Evolutionary conservation across 371 early-diverging fungal species (phyloP), one percentile per base, ranked within the genome.

Genomic region (Zopfochytrium polystomum): DNA sequence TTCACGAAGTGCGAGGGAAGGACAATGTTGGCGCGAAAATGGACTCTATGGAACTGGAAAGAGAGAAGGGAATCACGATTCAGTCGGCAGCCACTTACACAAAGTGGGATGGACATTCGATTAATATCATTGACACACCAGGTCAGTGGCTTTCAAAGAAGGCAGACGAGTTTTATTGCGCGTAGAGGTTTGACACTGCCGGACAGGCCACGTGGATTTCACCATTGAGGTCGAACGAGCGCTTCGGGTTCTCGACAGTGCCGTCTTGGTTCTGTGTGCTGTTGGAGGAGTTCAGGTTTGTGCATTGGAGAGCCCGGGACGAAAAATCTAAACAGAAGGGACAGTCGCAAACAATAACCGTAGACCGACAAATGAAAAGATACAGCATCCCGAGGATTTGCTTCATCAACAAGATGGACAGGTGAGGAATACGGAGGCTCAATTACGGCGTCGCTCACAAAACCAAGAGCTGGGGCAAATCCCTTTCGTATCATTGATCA

Each of bases 21-120:
- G 96, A 98, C 76, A 87, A 89, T 72, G 95, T 96, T 25, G 98
- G 98, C 56, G 98, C 98, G 22, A 96, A 91, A 72, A 96, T 98
- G 97, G 98, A 98, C 77, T 95, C 91, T 49, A 96, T 98, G 96
- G 96, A 96, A 50, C 82, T 95, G 45, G 98, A 98, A 79, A 84
- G 96, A 65, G 97, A 96, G 74, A 92, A 93, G 80, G 98, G 96
- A 0, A 97, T 98, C 50, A 97, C 98, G 0, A 97, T 98, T 66
- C 90, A 90, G 52, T 89, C 92, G 3, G 98, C 98, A 0, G 92
- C 95, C 11, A 96, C 95, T 33, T 93, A 96, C n/a, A 89, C 93
- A 70, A 87, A 85, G 1, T 96, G 97, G 97, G 71, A 81, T 20
- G 83, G 81, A 43, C 77, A 87, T 61, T 87, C 60, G 33, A 85